Evolutionary conservation across 2,329 filamentous ascomycete genomes (phyloP), one percentile per base, ranked within the genome.

Genomic region (Samsoniella hepiali): DNA sequence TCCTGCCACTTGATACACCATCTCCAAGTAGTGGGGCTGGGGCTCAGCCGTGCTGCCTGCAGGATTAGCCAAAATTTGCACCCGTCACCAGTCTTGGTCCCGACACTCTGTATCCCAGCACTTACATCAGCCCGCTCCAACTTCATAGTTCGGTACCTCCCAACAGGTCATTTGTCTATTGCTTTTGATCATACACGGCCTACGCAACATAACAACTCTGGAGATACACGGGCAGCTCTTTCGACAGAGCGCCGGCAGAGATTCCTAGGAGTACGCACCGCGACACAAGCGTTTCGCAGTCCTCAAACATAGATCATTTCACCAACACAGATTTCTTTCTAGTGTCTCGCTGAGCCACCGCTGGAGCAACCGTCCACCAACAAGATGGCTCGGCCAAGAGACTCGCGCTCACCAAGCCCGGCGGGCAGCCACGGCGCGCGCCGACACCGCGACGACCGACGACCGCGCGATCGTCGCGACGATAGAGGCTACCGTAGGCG

Each of bases 351-450:
- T 62, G 60, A 62, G 51, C 40, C 40, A 36, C n/a, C 22, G 13
- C 32, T 32, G 32, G 44, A 49, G 51, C 53, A 44, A 47, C 42
- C 60, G 51, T 40, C 53, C 51, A 49, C 51, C 42, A 50, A n/a
- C 34, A 62, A 50, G 68, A 87, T 87, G 84, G 83, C 83, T 85
- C 84, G 84, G 78, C 84, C 80, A 79, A 85, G 81, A 83, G 83
- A 85, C 81, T 85, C 84, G 80, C 84, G 91, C 90, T 94, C 91
- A 93, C 91, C 91, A 91, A 92, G 89, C 88, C 90, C 90, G 88
- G 88, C 89, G 93, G 90, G 90, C 87, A 92, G 90, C 84, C 88
- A 85, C 78, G 88, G 87, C 78, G 86, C 88, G 73, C 88, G 87
- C 80, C 89, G 86, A 79, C 85, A 78, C 73, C 84, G 83, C 71